Base-by-base conservation (phyloP, 192 early-diverging fungal species). In the Borealophlyctis nickersoniae region DNA sequence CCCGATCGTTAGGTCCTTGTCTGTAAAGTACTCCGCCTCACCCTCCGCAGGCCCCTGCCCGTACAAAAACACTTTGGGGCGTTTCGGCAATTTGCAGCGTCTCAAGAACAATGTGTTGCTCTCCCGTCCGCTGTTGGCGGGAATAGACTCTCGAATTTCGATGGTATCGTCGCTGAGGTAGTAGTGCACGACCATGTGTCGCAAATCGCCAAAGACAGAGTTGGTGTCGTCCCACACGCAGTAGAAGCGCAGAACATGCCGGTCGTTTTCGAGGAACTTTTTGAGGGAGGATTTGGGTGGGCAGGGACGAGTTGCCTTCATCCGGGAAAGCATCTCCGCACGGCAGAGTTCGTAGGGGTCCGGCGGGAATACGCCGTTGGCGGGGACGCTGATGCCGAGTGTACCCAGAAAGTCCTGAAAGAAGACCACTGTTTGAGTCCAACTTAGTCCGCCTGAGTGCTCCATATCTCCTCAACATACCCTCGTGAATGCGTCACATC, bases 151-250 rank as follows among this genome's bases (percentile, higher is more conserved):
- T 13, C 68, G 52, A 35, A 86, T 84, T 62, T 86, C 85, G 24
- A 85, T 73, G 23, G 78, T 80, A 36, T 86, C 85, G 63, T 86
- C 85, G 36, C 64, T 70, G 11, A 86, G 74, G 59, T 81, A 86
- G 72, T 85, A 86, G 45, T 84, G 81, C 13, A 86, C 68, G 30
- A 85, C 70, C 77, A 86, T 79, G 58, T 86, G 80, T 13, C 82
- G 66, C 5, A 83, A 56, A 49, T 85, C 85, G 24, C 77, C 78
- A 70, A 81, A 83, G 26, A 81, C 72, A 27, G 58, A 67, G 51
- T 71, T 75, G 39, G 71, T 84, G 69, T 86, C 84, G 65, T 85
- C 82, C 85, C 85, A 86, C 48, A 83, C 70, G 64, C 80, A 82
- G 61, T 83, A 86, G 73, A 86, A 86, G 49, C 85, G 70, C 22